Conservation (phyloP, 2,329 filamentous ascomycete genomes). For the Emergomyces orientalis region DNA sequence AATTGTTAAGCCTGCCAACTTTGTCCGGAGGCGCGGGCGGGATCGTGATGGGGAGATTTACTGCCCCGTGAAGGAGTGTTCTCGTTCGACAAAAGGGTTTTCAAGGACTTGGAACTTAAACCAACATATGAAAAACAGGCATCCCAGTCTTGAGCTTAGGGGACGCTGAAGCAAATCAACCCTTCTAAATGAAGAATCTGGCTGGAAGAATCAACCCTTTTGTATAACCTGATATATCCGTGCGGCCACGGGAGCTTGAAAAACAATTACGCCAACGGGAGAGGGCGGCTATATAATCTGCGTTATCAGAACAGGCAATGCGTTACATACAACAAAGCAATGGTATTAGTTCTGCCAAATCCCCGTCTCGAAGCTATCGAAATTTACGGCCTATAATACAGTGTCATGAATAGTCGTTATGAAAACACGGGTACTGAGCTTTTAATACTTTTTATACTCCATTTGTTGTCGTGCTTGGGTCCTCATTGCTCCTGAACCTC, state of each 20-base stretch:
- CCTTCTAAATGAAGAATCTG: neutral
- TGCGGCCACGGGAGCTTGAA: neutral
- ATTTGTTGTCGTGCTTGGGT: neutral
- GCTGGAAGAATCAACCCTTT: neutral
- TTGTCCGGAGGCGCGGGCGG: neutral
- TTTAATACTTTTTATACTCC: neutral
- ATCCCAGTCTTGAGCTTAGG: constrained; percentile 15
- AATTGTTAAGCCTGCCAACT: constrained; percentile 2
- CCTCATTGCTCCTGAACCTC: neutral
- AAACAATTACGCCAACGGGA: neutral
- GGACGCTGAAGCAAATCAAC: neutral
- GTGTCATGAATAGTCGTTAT: neutral
- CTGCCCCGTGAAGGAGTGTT: constrained; percentile 25
- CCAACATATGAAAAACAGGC: constrained; percentile 26
- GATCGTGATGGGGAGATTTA: constrained; percentile 17
- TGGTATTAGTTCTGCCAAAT: neutral
- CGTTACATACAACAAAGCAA: neutral
- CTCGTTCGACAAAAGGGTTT: constrained; percentile 26
- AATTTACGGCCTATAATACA: neutral
- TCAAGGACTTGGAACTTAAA: constrained; percentile 31
- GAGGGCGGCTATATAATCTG: neutral
- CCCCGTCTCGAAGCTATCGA: neutral
- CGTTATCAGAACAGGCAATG: neutral
- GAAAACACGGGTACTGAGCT: neutral
- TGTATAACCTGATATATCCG: neutral